Evolutionary conservation across 169 alveolate species (phyloP), one percentile per base, ranked within the genome.

Genomic region (Eimeria brunetti): DNA sequence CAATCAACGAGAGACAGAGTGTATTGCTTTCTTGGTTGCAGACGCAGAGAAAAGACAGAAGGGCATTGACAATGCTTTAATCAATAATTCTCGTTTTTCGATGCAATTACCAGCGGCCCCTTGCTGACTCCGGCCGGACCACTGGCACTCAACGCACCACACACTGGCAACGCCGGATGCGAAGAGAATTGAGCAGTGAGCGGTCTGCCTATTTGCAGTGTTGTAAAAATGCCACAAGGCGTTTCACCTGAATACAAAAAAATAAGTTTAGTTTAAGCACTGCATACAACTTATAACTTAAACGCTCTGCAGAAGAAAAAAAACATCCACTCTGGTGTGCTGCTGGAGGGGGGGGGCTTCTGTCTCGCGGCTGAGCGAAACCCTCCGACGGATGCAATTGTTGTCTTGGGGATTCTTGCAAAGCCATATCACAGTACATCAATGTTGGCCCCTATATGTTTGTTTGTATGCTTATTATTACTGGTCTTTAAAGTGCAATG

Each of bases 91-190:
- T 24, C 16, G 0, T 67, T 60, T 69, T 24, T 36, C 51, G 14
- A 69, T 69, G 80, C n/a, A 69, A 36, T 49, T 0, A 33, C 51
- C 11, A 69, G 51, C 11, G 9, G 49, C 80, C 51, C 80, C 6
- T 33, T 2, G 8, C 24, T 53, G 60, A 53, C 27, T 69, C 46
- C 46, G 80, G 36, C 80, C 80, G 14, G 80, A 69, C 80, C 80
- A 69, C 80, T 49, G 80, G 80, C 76, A 64, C 51, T 33, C 80
- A 60, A 16, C 30, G 60, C 60, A 60, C 80, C 80, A 33, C 46
- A 46, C 80, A 30, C 80, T 36, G 49, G 80, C 51, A 36, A 5
- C 51, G 80, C 36, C 51, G 80, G 51, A 36, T 69, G 80, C 76
- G 76, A 64, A 18, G 51, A 11, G 27, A 12, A 36, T 33, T 69